Base-by-base conservation (phyloP, 2,329 filamentous ascomycete genomes). In the Alternaria sp. region DNA sequence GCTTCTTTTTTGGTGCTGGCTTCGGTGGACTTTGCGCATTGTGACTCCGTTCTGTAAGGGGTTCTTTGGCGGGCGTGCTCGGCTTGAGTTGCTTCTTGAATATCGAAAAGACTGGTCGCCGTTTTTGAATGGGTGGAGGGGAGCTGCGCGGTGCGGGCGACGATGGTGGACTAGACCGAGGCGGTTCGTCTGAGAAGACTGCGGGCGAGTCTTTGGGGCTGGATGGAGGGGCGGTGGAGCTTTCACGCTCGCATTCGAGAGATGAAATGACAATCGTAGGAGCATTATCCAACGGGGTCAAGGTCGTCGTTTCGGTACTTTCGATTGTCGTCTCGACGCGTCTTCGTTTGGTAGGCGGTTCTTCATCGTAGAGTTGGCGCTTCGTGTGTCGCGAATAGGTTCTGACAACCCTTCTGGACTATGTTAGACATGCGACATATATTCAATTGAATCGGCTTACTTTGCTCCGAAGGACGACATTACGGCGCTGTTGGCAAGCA, bases 71-170 rank as follows among this genome's bases (percentile, higher is more conserved):
- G 8, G 55, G 28, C 9, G 57, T 44, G 28, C 40, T 66, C 26
- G 66, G 47, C 26, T 70, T 73, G 8, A 65, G 8, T 51, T 72
- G 70, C 21, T 73, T 68, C 55, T 71, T 77, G 61, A 86, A 76
- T 62, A 85, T 83, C 1, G 83, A 79, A 65, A 87, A 86, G 4
- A 84, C 81, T 0, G 84, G 83, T 66, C 85, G 84, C 49, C 84
- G 79, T 54, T 59, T 67, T 21, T 65, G 65, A 4, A 61, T 43
- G n/a, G 67, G 68, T 23, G 76, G 72, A n/a, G 74, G 70, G 10
- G 70, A 74, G 63, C 61, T 68, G 40, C 59, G 57, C 11, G 55
- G 64, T 50, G 60, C 32, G 49, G 77, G 75, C 9, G 77, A 80
- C 10, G 77, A 78, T 3, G 76, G 74, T 55, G 76, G 74, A 58